Base-by-base conservation (phyloP, 352 stramenopile species). In the Paralagenidium karlingii region DNA sequence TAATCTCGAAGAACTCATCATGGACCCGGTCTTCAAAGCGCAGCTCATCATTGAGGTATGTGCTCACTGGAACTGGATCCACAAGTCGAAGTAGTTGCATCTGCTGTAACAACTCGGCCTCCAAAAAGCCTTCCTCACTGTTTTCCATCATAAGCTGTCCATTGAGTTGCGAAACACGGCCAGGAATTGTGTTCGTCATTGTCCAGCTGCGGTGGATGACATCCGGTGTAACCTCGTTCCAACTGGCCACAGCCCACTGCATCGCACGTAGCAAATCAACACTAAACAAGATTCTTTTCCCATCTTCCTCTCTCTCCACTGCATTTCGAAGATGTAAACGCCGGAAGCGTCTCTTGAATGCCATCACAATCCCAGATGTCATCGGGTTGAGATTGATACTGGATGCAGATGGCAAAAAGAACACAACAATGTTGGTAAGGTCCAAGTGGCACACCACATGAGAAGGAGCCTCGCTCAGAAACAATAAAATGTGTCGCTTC, bases 1-100 rank as follows among this genome's bases (percentile, higher is more conserved):
- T 59, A n/a, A 83, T 55, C 24, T 90, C 76, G 16, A 90, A 86
- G 40, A 83, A 84, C 41, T 90, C 76, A 53, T 86, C 76, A 37
- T 90, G 71, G 40, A 87, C 57, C 7, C 63, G 63, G 33, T 82
- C 74, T 21, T 84, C 64, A 21, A 67, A 75, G 38, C 73, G 63
- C 5, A 42, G 58, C 20, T 90, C 71, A 42, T 86, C 76, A 38
- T 86, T 74, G 15, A 87, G 55, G 38, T 78, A 82, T 29, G 83
- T 70, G 20, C 56, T 62, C 29, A 90, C 51, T 1, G 68, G 64
- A 47, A 85, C 64, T 3, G 63, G 44, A 36, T 84, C 63, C 2
- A 63, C 38, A 2, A 89, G 49, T 5, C 65, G 63, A 30, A 89
- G 25, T 20, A 80, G 70, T 2, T 85, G 51, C 45, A 89, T 57